A percentile compares a stretch with the other conserved stretches of the same genome.
phyloP scores from a whole-genome alignment of 2,329 filamentous ascomycete genomes.

The Xylaria sp. region DNA sequence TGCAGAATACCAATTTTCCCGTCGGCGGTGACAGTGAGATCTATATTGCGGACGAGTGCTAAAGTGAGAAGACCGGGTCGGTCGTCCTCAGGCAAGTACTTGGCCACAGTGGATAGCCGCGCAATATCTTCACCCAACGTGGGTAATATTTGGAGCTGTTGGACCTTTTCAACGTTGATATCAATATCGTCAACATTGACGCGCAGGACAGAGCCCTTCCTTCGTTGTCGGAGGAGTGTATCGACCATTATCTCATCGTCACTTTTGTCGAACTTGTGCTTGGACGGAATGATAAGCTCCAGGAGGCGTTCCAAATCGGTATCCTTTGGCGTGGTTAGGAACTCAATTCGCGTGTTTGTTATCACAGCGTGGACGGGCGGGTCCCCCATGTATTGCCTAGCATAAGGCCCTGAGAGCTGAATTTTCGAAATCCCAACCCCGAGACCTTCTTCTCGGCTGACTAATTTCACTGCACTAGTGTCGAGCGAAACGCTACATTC shows the following conservation, averaged over 20 bases:
- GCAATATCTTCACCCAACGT: constrained; percentile 81
- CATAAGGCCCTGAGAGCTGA: constrained; percentile 77
- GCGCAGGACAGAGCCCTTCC: constrained; percentile 85
- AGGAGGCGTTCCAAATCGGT: constrained; percentile 84
- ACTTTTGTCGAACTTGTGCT: constrained; percentile 84
- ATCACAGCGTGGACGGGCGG: constrained; percentile 73
- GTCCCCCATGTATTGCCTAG: constrained; percentile 62
- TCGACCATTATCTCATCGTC: constrained; percentile 97
- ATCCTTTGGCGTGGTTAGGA: constrained; percentile 77
- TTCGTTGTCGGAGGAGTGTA: constrained; percentile 84
- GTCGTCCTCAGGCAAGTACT: constrained; percentile 96
- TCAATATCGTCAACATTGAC: constrained; percentile 73
- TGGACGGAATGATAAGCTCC: constrained; percentile 89
- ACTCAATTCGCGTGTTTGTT: constrained; percentile 76
- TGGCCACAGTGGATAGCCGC: constrained; percentile 86
- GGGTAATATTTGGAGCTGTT: constrained; percentile 74
- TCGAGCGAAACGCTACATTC: constrained; percentile 79
- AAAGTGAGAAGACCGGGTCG: constrained; percentile 87
- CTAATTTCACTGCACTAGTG: constrained; percentile 83
- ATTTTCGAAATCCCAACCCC: constrained; percentile 80
- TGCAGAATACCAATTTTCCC: constrained; percentile 74
- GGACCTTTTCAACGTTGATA: constrained; percentile 69
- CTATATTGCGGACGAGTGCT: constrained; percentile 71
- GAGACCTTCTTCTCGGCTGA: constrained; percentile 78
- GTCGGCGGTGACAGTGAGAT: constrained; percentile 71